These are phyloP conservation scores for Salix arbutifolia DNA, from an alignment of 345 rosid genomes.

Conservation along the genomic window DNA sequence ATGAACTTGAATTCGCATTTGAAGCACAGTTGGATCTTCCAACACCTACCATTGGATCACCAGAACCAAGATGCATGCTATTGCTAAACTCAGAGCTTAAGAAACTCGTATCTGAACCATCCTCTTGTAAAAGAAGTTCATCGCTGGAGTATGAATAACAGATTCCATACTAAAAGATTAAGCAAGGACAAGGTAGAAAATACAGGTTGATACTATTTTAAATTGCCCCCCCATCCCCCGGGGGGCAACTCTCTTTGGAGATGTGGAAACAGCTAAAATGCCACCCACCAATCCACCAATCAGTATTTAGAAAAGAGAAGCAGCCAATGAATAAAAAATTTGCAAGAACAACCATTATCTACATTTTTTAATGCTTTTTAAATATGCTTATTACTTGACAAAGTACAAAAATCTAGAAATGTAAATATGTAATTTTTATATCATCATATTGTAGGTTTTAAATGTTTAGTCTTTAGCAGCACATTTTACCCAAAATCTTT, in stretches of 20 bases:
- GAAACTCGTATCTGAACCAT: conserved; percentile 51
- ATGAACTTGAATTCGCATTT: conserved; percentile 41
- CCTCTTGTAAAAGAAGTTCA: conserved; percentile 86
- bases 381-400: not conserved
- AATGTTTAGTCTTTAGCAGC: not conserved
- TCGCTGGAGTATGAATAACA: conserved; percentile 51
- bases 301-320: not conserved
- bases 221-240: not conserved
- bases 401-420: not conserved
- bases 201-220: not conserved
- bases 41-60: conserved; percentile 46
- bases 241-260: not conserved
- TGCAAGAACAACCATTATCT: not conserved
- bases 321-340: not conserved
- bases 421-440: not conserved
- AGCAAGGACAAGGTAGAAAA: not conserved
- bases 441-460: not conserved
- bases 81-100: conserved; percentile 58
- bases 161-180: conserved; percentile 3
- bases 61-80: conserved; percentile 64
- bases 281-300: not conserved
- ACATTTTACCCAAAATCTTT: not conserved
- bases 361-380: not conserved
- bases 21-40: conserved; percentile 48
- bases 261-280: not conserved